Evolutionary conservation across 129 eudicot species (phyloP), one percentile per base, ranked within the genome.

Genomic region (Centella asiatica): DNA sequence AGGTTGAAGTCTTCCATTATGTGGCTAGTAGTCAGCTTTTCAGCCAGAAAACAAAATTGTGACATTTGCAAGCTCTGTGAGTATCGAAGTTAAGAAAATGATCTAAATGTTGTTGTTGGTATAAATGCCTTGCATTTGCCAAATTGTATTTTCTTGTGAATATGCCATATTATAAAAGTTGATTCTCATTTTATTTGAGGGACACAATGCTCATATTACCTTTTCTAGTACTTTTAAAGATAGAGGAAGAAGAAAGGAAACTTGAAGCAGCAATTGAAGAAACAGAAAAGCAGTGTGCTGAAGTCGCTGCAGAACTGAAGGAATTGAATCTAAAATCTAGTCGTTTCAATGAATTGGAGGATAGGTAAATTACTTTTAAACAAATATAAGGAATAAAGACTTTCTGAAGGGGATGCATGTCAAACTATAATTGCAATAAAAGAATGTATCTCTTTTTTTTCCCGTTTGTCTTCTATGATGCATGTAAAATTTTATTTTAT

Each of bases 191-290:
- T n/a, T n/a, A n/a, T 12, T 24, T 58, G 63, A n/a, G 28, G 18
- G 40, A 17, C 44, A 18, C 5, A 28, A 15, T 27, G 26, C 36
- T 48, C n/a, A 44, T 39, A 31, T 19, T 66, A 11, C 61, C 26
- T 19, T 52, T 26, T 33, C 55, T 23, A 37, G 22, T 72, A 62
- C 60, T 69, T 32, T 69, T 50, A 39, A 69, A 92, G 99, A 84
- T 92, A 31, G 96, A 92, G 74, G 99, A 92, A 72, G 99, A 92
- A 76, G 99, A 92, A 76, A 74, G 83, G 70, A 92, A 87, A 72
- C 96, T 92, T 78, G 99, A 92, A 82, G 96, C 96, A 60, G 99
- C 96, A 58, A 92, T 92, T 69, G 86, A 68, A 69, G 99, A 87
- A 74, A 87, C 99, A 46, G 99, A 92, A 77, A 92, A 87, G 60